Evolutionary conservation across 768 basidiomycete species (phyloP).

Genomic region (Lactarius tabidus): DNA sequence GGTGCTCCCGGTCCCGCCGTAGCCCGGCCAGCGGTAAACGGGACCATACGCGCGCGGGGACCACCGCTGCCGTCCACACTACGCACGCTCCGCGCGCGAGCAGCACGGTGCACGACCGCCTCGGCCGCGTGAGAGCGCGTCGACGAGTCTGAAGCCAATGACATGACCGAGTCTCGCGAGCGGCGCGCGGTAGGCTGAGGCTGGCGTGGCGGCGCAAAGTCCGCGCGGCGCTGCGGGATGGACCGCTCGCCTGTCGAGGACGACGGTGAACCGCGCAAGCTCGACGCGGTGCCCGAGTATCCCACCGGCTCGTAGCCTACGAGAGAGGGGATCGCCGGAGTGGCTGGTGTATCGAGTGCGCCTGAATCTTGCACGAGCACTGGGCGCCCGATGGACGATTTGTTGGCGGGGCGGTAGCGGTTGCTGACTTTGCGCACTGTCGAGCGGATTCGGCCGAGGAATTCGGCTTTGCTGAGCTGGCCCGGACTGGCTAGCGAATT

Average conservation of each 20-base stretch:
- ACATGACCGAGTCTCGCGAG: slow-evolving; percentile 27
- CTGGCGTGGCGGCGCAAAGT: slow-evolving; percentile 58
- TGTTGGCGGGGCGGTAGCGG: slow-evolving; percentile 37
- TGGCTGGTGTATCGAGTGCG: slow-evolving; percentile 14
- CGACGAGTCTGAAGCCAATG: slow-evolving; percentile 34
- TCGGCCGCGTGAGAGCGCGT: slow-evolving; percentile 40
- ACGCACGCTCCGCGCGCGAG: slow-evolving; percentile 51
- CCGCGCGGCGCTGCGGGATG: slow-evolving; percentile 61
- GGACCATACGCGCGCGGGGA: slow-evolving; percentile 56
- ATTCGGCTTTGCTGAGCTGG: slow-evolving; percentile 68
- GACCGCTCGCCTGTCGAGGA: slow-evolving; percentile 61
- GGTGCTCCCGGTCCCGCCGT: slow-evolving; percentile 20
- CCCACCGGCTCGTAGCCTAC: slow-evolving; percentile 22
- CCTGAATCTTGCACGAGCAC: slow-evolving; percentile 36
- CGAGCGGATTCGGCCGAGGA: slow-evolving; percentile 56
- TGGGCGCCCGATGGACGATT: slow-evolving; percentile 58
- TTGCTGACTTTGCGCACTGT: slow-evolving; percentile 69
- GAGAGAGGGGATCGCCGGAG: slow-evolving; percentile 15
- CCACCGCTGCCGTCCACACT: slow-evolving; percentile 33
- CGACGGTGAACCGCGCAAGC: slow-evolving; percentile 54
- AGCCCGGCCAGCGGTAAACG: slow-evolving; percentile 66
- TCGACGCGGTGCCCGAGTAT: slow-evolving; percentile 46
- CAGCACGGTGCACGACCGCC: slow-evolving; percentile 45
- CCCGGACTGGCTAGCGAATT: slow-evolving; percentile 41
- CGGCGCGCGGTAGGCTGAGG: slow-evolving; percentile 27